Base-by-base conservation (phyloP, 306 rosid species). In the Benincasa hispida region DNA sequence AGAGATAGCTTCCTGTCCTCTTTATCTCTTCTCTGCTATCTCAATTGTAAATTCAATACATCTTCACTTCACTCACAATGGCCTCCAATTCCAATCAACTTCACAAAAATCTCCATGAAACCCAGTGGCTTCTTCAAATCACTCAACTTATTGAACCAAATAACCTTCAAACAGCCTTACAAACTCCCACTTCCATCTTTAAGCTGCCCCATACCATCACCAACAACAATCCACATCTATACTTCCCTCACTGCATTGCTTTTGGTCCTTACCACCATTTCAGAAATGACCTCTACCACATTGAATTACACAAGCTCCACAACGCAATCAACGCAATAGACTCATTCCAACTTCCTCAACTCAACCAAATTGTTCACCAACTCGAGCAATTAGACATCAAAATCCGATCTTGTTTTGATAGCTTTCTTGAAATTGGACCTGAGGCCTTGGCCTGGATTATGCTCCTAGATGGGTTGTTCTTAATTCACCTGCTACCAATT, bases 211-310 rank as follows among this genome's bases (percentile, higher is more conserved):
- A 75, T 75, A 55, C 78, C 48, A 32, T 75, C 28, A 34, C 50
- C 65, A 56, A 37, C 6, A 9, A 24, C 47, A 75, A 55, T 1
- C 67, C 78, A 75, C 54, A 75, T 34, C 14, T 18, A 10, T 75
- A 75, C 54, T 22, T 75, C 48, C 78, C 78, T 12, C 48, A 2
- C 21, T 25, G 19, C 3, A 18, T 75, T 8, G 78, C 65, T 15
- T 18, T 75, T 7, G 78, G 78, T 27, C 78, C 78, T 34, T 75
- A 75, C n/a, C 53, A 75, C 67, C 78, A 75, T 37, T 35, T 75
- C 50, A 15, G 24, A 28, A 35, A 34, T 3, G 78, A 53, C 17
- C 78, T 75, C 25, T 56, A 55, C 67, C 15, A 35, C 18, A 75
- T 75, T 11, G 9, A 75, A 56, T 35, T 75, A 34, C 34, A 34